A percentile compares a stretch with the other conserved stretches of the same genome.
Conservation (phyloP, 2,329 filamentous ascomycete species). For the Zymoseptoria brevis region DNA sequence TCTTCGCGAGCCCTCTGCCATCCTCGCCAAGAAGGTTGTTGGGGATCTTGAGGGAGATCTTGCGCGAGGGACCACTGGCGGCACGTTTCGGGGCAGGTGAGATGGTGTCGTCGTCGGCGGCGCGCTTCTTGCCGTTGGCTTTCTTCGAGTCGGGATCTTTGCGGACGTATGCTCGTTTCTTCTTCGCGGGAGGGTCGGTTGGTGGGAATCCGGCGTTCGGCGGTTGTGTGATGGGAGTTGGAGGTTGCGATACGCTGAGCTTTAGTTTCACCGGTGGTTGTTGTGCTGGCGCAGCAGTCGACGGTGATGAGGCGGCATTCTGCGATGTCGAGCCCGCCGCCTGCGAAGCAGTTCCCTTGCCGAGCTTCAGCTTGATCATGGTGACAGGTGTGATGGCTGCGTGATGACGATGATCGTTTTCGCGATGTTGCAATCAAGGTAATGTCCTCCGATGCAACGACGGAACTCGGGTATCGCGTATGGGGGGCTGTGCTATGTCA, state of each 20-base stretch:
- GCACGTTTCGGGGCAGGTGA: constrained; percentile 27
- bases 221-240: constrained; percentile 18
- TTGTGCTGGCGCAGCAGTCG: constrained; percentile 8
- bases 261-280: constrained; percentile 17
- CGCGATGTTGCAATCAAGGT: not conserved
- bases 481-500: not conserved
- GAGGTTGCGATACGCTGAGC: constrained; percentile 22
- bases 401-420: not conserved
- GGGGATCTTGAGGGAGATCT: constrained; percentile 29
- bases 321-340: constrained; percentile 1
- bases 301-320: constrained; percentile 6
- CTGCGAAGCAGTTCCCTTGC: constrained; percentile 3
- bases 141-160: constrained; percentile 27
- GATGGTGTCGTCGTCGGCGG: constrained; percentile 25
- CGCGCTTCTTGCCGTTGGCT: constrained; percentile 27
- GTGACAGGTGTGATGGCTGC: not conserved
- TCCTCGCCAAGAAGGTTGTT: constrained; percentile 34
- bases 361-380: constrained; percentile 20
- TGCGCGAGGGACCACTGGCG: constrained; percentile 19
- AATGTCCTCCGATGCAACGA: not conserved
- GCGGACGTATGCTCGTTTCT: constrained; percentile 38
- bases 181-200: constrained; percentile 15
- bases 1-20: constrained; percentile 28
- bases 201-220: constrained; percentile 21
- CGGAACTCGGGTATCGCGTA: not conserved